A percentile compares a stretch with the other conserved stretches of the same genome.
Evolutionary conservation across 164 flowering plant genomes (phyloP).

Genomic region (Dillenia suffruticosa): DNA sequence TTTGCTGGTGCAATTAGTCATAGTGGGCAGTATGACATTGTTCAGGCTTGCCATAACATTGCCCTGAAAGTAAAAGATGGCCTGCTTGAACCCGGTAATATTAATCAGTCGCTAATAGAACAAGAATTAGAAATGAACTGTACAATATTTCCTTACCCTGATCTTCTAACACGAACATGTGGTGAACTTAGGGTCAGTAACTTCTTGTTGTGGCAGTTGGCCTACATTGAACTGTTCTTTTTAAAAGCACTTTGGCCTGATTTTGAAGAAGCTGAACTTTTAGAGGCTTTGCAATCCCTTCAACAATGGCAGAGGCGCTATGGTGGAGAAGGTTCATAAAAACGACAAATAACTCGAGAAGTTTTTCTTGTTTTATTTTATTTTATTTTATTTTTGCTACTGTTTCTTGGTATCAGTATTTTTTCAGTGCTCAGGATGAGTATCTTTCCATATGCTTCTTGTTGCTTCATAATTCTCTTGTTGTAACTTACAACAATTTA

Average conservation of each 20-base stretch:
- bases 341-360: too few species aligned
- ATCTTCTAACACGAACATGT: slow-evolving; percentile 34
- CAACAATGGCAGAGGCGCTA: slow-evolving; percentile 27
- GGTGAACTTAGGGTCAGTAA: slow-evolving; percentile 35
- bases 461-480: too few species aligned
- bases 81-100: slow-evolving; percentile 17
- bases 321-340: slow-evolving; percentile 7
- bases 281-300: slow-evolving; percentile 22
- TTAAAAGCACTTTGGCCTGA: slow-evolving; percentile 32
- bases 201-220: slow-evolving; percentile 35
- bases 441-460: too few species aligned
- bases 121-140: slow-evolving; percentile 17
- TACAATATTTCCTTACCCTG: slow-evolving; percentile 22
- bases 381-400: too few species aligned
- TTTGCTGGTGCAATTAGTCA: slow-evolving; percentile 26
- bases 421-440: too few species aligned
- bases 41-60: slow-evolving; percentile 31
- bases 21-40: slow-evolving; percentile 26
- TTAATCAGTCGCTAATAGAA: slow-evolving; percentile 22
- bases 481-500: too few species aligned
- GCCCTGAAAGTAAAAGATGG: slow-evolving; percentile 30
- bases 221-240: slow-evolving; percentile 31
- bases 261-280: slow-evolving; percentile 29
- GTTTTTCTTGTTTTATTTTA: too few species aligned
- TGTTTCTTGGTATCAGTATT: too few species aligned